Evolutionary conservation across 371 early-diverging fungal species (phyloP).

Genomic region (Choanephora cucurbitarum): DNA sequence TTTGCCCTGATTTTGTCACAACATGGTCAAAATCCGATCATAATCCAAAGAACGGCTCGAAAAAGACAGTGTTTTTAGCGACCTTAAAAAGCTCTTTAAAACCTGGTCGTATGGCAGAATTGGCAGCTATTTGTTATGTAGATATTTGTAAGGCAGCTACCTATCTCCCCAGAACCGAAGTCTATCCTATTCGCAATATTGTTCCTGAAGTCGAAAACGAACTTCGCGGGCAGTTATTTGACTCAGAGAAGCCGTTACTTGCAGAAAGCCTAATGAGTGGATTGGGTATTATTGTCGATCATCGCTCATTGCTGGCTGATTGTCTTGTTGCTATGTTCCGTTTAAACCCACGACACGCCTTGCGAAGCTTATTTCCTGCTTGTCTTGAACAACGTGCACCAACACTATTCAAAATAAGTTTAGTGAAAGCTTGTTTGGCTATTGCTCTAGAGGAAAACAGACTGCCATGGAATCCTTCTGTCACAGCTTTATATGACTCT

Average conservation of each 20-base stretch:
- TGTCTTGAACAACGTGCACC: slow-evolving; percentile 71
- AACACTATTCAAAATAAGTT: slow-evolving; percentile 69
- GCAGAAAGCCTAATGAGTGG: slow-evolving; percentile 63
- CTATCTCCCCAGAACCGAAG: slow-evolving; percentile 66
- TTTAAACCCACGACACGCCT: slow-evolving; percentile 67
- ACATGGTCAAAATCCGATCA: slow-evolving; percentile 50
- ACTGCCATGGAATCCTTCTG: slow-evolving; percentile 77
- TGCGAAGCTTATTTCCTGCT: slow-evolving; percentile 69
- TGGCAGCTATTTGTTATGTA: slow-evolving; percentile 76
- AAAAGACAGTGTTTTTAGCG: slow-evolving; percentile 70
- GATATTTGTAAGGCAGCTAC: slow-evolving; percentile 82
- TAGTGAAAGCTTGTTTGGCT: slow-evolving; percentile 75
- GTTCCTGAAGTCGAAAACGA: slow-evolving; percentile 79
- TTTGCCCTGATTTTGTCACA: slow-evolving; percentile 79
- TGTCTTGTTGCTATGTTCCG: slow-evolving; percentile 78
- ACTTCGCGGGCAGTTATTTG: slow-evolving; percentile 70
- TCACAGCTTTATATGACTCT: slow-evolving; percentile 65
- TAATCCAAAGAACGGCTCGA: slow-evolving; percentile 33
- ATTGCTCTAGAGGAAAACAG: slow-evolving; percentile 72
- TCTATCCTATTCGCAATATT: slow-evolving; percentile 64
- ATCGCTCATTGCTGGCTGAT: slow-evolving; percentile 66
- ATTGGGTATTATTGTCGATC: slow-evolving; percentile 57
- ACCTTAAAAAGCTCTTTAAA: slow-evolving; percentile 65
- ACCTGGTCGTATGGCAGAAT: slow-evolving; percentile 66
- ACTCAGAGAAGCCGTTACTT: slow-evolving; percentile 57